These are phyloP conservation scores for Forsythia viridissima DNA, from an alignment of 257 asterid species.

Conservation along the genomic window DNA sequence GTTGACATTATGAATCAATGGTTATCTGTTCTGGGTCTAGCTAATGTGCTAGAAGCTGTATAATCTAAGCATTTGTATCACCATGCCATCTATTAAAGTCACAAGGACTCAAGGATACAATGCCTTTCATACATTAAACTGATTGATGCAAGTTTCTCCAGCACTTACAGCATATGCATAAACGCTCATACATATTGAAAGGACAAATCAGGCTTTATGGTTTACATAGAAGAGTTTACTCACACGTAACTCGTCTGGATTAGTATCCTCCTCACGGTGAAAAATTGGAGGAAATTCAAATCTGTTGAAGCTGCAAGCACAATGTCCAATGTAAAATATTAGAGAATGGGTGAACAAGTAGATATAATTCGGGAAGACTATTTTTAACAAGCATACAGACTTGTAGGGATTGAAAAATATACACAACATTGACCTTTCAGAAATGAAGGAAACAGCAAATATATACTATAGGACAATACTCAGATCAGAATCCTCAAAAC, in stretches of 20 bases:
- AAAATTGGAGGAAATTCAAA: constrained; percentile 94
- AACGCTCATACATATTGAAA: neutral
- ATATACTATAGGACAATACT: neutral
- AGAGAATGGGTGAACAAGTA: constrained; percentile 24
- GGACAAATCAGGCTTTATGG: constrained; percentile 6
- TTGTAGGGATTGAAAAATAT: constrained; percentile 11
- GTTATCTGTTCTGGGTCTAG: constrained; percentile 5
- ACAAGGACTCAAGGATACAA: constrained; percentile 7
- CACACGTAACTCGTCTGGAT: constrained; percentile 93
- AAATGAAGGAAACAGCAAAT: constrained; percentile 10
- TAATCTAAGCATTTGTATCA: constrained; percentile 7
- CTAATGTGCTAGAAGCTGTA: neutral
- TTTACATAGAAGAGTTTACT: constrained; percentile 37
- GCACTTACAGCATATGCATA: neutral
- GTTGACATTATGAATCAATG: constrained; percentile 4
- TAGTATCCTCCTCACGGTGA: constrained; percentile 79
- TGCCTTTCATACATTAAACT: constrained; percentile 4
- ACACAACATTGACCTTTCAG: neutral
- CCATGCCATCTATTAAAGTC: constrained; percentile 7
- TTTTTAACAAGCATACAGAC: neutral
- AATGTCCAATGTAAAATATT: constrained; percentile 22
- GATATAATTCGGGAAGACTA: neutral
- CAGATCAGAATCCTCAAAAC: neutral
- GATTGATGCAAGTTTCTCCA: constrained; percentile 6
- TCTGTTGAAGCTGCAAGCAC: constrained; percentile 75